phyloP scores from a whole-genome alignment of 805 yeast genomes.

The Candida odintsovae region DNA sequence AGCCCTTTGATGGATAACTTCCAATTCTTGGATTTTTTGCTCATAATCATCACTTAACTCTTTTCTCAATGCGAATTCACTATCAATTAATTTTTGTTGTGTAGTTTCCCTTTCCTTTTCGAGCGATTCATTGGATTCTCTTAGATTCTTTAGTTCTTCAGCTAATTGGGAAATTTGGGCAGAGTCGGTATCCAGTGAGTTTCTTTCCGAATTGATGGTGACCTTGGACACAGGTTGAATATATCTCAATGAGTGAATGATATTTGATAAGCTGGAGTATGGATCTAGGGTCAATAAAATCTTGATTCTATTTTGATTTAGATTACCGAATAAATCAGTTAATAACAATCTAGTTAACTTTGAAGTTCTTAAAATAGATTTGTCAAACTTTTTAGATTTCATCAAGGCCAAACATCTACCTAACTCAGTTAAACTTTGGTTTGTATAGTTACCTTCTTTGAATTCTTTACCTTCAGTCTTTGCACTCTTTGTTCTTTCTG shows the following conservation, averaged over 20 bases:
- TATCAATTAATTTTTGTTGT: conserved; percentile 12
- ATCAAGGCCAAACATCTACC: conserved; percentile 43
- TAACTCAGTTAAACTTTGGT: conserved; percentile 42
- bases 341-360: conserved; percentile 44
- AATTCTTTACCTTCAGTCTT: conserved; percentile 39
- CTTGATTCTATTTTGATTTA: conserved; percentile 18
- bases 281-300: conserved; percentile 24
- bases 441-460: conserved; percentile 43
- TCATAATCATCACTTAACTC: conserved; percentile 28
- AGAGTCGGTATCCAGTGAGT: conserved; percentile 12
- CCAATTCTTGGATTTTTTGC: conserved; percentile 31
- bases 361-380: conserved; percentile 40
- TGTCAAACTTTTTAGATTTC: conserved; percentile 31
- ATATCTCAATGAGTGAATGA: conserved; percentile 22
- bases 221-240: conserved; percentile 24
- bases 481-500: conserved; percentile 43
- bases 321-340: conserved; percentile 31
- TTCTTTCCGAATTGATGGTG: conserved; percentile 16
- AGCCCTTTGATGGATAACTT: conserved; percentile 27
- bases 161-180: conserved; percentile 9
- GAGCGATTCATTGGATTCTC: conserved; percentile 12
- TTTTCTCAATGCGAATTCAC: conserved; percentile 26
- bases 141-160: conserved; percentile 18
- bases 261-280: conserved; percentile 15
- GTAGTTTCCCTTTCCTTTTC: conserved; percentile 21